Conservation (phyloP, 495 filamentous ascomycete genomes). For the Aspergillus incahuasiensis region DNA sequence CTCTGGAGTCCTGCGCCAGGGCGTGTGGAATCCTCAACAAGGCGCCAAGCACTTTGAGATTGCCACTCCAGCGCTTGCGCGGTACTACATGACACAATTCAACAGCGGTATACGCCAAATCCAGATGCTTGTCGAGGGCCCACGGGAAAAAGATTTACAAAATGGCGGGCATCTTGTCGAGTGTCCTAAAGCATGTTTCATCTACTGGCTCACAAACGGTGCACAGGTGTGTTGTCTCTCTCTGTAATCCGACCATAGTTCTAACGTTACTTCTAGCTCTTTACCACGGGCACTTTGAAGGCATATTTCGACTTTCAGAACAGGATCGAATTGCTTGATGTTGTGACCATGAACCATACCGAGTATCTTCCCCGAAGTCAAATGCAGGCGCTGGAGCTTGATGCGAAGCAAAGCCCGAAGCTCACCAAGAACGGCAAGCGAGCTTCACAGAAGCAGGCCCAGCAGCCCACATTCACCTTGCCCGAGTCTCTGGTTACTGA, state of each 20-base stretch:
- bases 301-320: conserved; percentile 64
- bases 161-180: conserved; percentile 63
- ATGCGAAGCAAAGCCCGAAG: conserved; percentile 67
- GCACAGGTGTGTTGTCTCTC: conserved; percentile 54
- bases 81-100: conserved; percentile 79
- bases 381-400: conserved; percentile 46
- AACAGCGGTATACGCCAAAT: conserved; percentile 76
- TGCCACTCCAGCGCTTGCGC: conserved; percentile 63
- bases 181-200: conserved; percentile 56
- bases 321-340: conserved; percentile 69
- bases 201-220: conserved; percentile 69
- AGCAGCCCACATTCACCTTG: conserved; percentile 46
- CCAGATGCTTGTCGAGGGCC: conserved; percentile 63
- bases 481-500: conserved; percentile 61
- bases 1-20: conserved; percentile 62
- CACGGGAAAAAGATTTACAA: conserved; percentile 51
- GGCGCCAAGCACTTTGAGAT: conserved; percentile 73
- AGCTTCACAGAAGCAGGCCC: conserved; percentile 51
- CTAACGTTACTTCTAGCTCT: conserved; percentile 46
- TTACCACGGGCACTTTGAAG: conserved; percentile 56
- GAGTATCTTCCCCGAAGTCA: conserved; percentile 62
- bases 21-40: conserved; percentile 48
- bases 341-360: conserved; percentile 56
- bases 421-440: conserved; percentile 56
- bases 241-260: neutral